Base-by-base conservation (phyloP, 208 protist genomes). In the Sergeia podlipaevii region DNA sequence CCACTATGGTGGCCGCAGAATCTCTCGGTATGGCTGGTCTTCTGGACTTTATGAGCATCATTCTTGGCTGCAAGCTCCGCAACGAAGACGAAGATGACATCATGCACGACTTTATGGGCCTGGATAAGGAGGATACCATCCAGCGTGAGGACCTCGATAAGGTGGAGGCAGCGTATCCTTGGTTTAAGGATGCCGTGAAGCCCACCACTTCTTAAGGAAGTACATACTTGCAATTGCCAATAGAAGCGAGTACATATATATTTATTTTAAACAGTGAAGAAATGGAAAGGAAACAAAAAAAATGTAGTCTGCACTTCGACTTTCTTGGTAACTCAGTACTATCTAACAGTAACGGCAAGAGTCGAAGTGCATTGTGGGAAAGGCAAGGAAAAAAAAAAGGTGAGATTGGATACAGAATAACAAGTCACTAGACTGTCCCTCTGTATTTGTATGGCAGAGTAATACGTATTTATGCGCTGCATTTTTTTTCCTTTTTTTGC, bases 21-120 rank as follows among this genome's bases (percentile, higher is more conserved):
- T 63, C 78, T 53, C 87, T 67, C 33, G 67, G 62, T 43, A 81
- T 93, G 62, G 54, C 75, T 23, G 85, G 81, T 32, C 57, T 93
- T 15, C 60, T 87, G 32, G 77, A 89, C 38, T 89, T 90, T 44
- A 74, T 90, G 64, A 62, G 55, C 42, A 66, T 86, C 49, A 74
- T 59, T 30, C 59, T 93, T 26, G 70, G 85, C 48, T 93, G 85
- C 74, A 85, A 78, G 45, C 66, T 93, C 3, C 78, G 85, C 43
- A 66, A 60, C 53, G 76, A 84, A 36, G 70, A 79, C 28, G 74
- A 89, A 21, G 26, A 42, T 38, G 60, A 44, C 18, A 70, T 83
- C 24, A 72, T 85, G 23, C 60, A 74, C 47, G 70, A 79, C 21
- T 57, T 85, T 21, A 81, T 91, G 73, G 79, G 80, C 15, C 34